phyloP scores from a whole-genome alignment of 1,284 basidiomycete species.

The Microbotryomycetes sp. region DNA sequence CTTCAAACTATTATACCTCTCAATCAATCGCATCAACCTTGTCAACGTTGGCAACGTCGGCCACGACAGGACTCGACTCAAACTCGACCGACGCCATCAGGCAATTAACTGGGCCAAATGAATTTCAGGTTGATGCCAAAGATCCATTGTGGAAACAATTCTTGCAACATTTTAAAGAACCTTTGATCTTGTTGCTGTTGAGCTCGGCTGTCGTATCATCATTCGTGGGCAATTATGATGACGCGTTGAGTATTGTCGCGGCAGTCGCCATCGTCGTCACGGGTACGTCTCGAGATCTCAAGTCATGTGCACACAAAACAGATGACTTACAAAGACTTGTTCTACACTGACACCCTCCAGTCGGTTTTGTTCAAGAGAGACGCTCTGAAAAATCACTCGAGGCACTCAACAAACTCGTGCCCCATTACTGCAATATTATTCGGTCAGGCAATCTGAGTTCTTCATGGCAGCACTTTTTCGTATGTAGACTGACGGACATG shows the following conservation, averaged over 20 bases:
- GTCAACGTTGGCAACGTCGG: constrained; percentile 18
- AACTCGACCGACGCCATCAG: constrained; percentile 62
- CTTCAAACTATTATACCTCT: constrained; percentile 25
- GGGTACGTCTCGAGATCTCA: constrained; percentile 55
- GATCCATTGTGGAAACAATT: constrained; percentile 82
- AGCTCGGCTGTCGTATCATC: constrained; percentile 81
- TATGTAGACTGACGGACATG: neutral
- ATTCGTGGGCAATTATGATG: constrained; percentile 86
- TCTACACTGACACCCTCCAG: constrained; percentile 47
- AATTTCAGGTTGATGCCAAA: constrained; percentile 78
- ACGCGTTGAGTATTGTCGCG: constrained; percentile 88
- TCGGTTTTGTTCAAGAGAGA: constrained; percentile 92
- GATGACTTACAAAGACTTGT: neutral
- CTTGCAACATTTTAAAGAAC: constrained; percentile 87
- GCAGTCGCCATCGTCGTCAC: constrained; percentile 89
- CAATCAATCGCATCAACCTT: constrained; percentile 23
- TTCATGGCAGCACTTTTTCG: neutral
- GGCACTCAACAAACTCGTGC: constrained; percentile 91
- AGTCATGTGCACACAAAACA: neutral
- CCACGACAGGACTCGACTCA: constrained; percentile 54
- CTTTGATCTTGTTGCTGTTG: constrained; percentile 80
- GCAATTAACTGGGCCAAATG: constrained; percentile 75
- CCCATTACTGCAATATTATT: constrained; percentile 87
- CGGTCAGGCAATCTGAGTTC: constrained; percentile 50
- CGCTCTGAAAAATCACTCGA: constrained; percentile 91